Conservation (phyloP, 345 rosid species). For the Barbarea vulgaris region DNA sequence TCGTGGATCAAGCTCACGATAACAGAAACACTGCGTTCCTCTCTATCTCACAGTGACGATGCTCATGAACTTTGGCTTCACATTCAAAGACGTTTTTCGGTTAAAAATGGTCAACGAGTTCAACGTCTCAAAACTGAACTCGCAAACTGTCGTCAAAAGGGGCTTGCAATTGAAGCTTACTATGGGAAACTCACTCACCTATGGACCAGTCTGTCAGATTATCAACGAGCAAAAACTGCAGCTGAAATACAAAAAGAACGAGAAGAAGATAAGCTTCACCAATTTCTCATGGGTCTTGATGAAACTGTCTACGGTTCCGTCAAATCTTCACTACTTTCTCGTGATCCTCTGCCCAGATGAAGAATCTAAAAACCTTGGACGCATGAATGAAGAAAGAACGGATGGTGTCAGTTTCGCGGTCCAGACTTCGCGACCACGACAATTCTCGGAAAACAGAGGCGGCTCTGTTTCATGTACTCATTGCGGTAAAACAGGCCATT, state of each 20-base stretch:
- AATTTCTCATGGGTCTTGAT: not conserved
- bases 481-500: too few relatives aligned
- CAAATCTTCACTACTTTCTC: not conserved
- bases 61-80: not conserved
- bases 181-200: not conserved
- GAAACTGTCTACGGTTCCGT: not conserved
- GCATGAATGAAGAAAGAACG: not conserved
- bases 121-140: not conserved
- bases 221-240: not conserved
- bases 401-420: not conserved
- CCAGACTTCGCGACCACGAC: not conserved
- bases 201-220: not conserved
- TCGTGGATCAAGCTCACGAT: not conserved
- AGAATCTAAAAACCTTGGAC: not conserved
- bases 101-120: not conserved
- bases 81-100: not conserved
- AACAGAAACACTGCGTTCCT: fast-evolving
- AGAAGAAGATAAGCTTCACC: not conserved
- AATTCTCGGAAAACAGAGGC: not conserved
- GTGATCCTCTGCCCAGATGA: not conserved
- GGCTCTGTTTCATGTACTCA: not conserved
- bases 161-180: not conserved
- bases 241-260: not conserved
- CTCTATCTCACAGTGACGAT: not conserved
- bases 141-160: not conserved